phyloP scores from a whole-genome alignment of 768 basidiomycete species.

The Lactarius quietus region DNA sequence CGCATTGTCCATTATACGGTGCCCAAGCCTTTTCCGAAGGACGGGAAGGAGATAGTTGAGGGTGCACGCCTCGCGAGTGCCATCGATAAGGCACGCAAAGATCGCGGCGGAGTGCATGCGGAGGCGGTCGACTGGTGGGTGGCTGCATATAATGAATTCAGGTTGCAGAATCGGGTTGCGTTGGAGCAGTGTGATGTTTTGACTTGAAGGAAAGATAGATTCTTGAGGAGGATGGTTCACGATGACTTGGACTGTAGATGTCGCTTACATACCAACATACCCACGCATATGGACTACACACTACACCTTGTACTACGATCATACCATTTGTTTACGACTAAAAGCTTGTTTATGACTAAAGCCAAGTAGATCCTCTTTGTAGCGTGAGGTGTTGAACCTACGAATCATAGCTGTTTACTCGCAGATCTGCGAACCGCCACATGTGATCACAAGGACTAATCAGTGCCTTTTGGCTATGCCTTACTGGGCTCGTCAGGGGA shows the following conservation, averaged over 20 bases:
- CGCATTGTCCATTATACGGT: slow-evolving; percentile 37
- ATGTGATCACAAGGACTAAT: not conserved
- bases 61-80: slow-evolving; percentile 26
- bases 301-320: not conserved
- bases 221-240: not conserved
- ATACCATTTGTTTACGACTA: too few relatives aligned
- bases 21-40: slow-evolving; percentile 31
- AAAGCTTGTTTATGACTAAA: not conserved
- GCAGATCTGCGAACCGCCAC: too few relatives aligned
- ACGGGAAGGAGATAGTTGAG: slow-evolving; percentile 26
- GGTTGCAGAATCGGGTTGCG: slow-evolving; percentile 12
- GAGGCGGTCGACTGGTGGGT: slow-evolving; percentile 32
- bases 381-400: too few relatives aligned
- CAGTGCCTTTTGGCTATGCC: not conserved
- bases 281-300: not conserved
- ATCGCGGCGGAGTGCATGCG: slow-evolving; percentile 20
- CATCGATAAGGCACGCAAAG: slow-evolving; percentile 22
- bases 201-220: too few relatives aligned
- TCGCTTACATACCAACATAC: too few relatives aligned
- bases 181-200: slow-evolving; percentile 8
- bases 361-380: too few relatives aligned
- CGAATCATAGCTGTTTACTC: too few relatives aligned
- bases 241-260: not conserved
- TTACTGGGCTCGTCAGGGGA: not conserved
- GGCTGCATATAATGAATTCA: slow-evolving; percentile 28